A percentile compares a stretch with the other conserved stretches of the same genome.
Conservation (phyloP, 2,329 filamentous ascomycete genomes). For the Dactylellina drechsleri region DNA sequence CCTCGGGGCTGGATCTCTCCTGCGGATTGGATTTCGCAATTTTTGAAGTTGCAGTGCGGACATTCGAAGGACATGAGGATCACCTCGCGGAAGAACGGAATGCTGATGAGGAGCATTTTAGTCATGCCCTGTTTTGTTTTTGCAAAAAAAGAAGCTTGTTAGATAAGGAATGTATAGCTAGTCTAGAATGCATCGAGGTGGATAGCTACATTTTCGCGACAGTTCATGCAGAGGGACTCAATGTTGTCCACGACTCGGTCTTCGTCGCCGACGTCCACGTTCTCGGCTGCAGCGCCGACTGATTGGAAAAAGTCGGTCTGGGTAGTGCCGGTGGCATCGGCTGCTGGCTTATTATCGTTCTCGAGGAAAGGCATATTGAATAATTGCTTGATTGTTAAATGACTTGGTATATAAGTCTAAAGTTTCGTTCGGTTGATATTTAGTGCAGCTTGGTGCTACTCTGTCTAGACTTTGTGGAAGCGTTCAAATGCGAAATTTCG, state of each 20-base stretch:
- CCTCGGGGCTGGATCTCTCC: slow-evolving; percentile 92
- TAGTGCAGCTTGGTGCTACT: too few relatives aligned
- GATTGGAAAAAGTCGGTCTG: slow-evolving; percentile 57
- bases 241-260: slow-evolving; percentile 63
- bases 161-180: background rate
- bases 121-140: slow-evolving; percentile 77
- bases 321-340: slow-evolving; percentile 14
- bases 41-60: slow-evolving; percentile 85
- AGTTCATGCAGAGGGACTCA: slow-evolving; percentile 88
- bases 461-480: too few relatives aligned
- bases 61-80: slow-evolving; percentile 97
- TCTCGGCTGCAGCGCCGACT: slow-evolving; percentile 57
- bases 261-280: slow-evolving; percentile 42
- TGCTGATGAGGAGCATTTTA: slow-evolving; percentile 85
- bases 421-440: too few relatives aligned
- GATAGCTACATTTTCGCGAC: slow-evolving; percentile 75
- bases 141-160: slow-evolving; percentile 25
- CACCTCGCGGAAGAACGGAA: slow-evolving; percentile 97
- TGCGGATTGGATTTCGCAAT: slow-evolving; percentile 93
- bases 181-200: background rate
- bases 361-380: slow-evolving; percentile 46
- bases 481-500: too few relatives aligned
- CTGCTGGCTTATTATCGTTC: slow-evolving; percentile 24
- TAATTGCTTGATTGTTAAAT: too few relatives aligned
- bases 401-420: too few relatives aligned